Percentiles rank a stretch among this genome's conserved stretches.
phyloP scores from a whole-genome alignment of 345 rosid genomes.

The Rhodamnia argentea region DNA sequence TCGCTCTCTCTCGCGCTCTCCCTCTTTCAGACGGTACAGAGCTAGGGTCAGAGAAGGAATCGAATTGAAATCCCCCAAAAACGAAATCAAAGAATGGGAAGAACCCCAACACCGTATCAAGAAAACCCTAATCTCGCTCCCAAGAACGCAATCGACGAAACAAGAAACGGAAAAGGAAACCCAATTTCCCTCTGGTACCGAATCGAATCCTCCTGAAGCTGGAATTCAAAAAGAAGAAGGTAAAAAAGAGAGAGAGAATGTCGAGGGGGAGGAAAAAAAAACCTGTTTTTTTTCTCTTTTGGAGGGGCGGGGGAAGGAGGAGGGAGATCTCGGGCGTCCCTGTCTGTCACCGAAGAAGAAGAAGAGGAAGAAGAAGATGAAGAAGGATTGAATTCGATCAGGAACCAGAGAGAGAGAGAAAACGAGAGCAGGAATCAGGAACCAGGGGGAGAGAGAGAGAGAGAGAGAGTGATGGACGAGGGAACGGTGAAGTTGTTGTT shows the following conservation, averaged over 20 bases:
- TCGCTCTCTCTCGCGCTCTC: not conserved
- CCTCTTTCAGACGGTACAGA: not conserved
- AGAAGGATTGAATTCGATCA: conserved; percentile 2
- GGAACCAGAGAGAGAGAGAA: conserved; percentile 1
- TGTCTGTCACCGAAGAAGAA: not conserved
- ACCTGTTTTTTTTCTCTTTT: not conserved
- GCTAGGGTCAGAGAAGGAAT: not conserved
- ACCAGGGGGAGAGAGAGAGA: conserved; percentile 20
- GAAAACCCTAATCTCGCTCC: not conserved
- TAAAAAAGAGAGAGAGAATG: not conserved
- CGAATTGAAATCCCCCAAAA: not conserved
- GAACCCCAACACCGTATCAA: not conserved
- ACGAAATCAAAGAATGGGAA: not conserved
- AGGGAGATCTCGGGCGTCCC: not conserved
- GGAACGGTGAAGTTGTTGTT: conserved; percentile 10
- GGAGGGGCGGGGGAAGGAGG: not conserved
- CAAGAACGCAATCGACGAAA: not conserved
- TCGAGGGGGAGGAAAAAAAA: not conserved
- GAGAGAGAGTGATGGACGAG: conserved; percentile 13
- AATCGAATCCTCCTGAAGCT: not conserved
- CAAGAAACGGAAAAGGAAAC: not conserved
- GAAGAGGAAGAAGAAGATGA: not conserved
- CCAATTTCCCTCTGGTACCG: not conserved
- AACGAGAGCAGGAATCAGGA: conserved; percentile 15
- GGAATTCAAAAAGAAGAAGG: not conserved